Evolutionary conservation across 148 eudicot genomes (phyloP).

Genomic region (Selenicereus undatus): DNA sequence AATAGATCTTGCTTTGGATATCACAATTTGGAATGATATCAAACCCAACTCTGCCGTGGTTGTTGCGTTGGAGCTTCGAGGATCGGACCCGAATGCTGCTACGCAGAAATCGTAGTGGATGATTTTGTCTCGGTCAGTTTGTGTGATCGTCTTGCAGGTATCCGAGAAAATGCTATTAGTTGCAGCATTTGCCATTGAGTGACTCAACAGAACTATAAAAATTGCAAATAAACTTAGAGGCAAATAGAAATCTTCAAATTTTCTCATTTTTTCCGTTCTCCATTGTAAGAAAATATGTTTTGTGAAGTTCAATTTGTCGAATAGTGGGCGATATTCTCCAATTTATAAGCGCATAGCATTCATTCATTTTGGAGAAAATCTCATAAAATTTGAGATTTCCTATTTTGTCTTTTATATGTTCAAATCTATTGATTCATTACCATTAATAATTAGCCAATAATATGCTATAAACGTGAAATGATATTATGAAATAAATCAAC

Average conservation of each 20-base stretch:
- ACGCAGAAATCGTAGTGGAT: constrained; percentile 24
- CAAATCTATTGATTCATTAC: no score
- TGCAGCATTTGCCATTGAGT: background rate
- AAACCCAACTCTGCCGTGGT: constrained; percentile 2
- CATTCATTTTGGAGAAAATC: no score
- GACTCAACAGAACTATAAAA: background rate
- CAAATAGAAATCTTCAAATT: background rate
- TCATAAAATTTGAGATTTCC: no score
- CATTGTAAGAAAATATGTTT: no score
- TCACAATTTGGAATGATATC: constrained; percentile 16
- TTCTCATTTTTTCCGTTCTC: background rate
- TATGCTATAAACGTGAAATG: no score
- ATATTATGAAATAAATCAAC: no score
- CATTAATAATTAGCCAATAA: no score
- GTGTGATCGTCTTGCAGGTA: constrained; percentile 18
- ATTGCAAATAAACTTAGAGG: background rate
- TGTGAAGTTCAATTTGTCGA: no score
- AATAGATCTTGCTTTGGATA: constrained; percentile 18
- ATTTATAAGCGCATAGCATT: no score
- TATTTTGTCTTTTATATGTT: no score
- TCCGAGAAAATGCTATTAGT: constrained; percentile 4
- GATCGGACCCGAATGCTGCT: constrained; percentile 19
- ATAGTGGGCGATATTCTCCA: no score
- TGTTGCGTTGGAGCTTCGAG: constrained; percentile 16
- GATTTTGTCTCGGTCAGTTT: background rate